Base-by-base conservation (phyloP, 441 rosid species). In the Populus hybrid region DNA sequence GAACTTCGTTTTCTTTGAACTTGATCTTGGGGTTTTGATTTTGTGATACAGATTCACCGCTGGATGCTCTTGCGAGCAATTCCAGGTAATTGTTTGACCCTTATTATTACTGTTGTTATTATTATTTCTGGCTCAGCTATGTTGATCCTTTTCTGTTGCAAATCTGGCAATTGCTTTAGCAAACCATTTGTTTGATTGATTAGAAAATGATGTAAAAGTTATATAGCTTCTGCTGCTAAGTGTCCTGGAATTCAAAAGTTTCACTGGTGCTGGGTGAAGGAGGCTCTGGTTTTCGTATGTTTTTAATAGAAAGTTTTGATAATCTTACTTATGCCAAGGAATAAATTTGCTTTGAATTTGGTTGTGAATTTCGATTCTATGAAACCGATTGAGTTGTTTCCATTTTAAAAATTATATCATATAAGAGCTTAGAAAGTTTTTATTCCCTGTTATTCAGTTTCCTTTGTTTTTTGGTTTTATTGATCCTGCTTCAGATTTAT, bases 11-110 rank as follows among this genome's bases (percentile, higher is more conserved):
- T 63, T 67, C 18, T 14, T 69, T 72, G 50, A 73, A 64, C 50
- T 40, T 70, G 59, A 74, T 74, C 9, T 5, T 2, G 10, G 67
- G 63, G 20, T 50, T 73, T 61, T 59, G 34, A 26, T 79, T 74
- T 46, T 76, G 34, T 21, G 65, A 14, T 24, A 57, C 63, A 74
- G 71, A 46, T 64, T 20, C 8, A 26, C n/a, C 20, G 30, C 40
- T 71, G 67, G 70, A 12, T 2, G 46, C 14, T 64, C 50, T 42
- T 67, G 28, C 21, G 9, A 30, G 32, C 6, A n/a, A 40, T 64
- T 38, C 6, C 70, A 35, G 80, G 71, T 46, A 34, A 36, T 5
- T 14, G 8, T 28, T 28, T 8, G 0, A 11, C 2, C 24, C 64
- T 24, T 34, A 10, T 21, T 4, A 38, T 2, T 14, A 10, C 38